Percentiles rank a stretch among this genome's conserved stretches.
These are phyloP conservation scores for Hericium coralloides DNA, from an alignment of 768 basidiomycete species.

Conservation along the genomic window DNA sequence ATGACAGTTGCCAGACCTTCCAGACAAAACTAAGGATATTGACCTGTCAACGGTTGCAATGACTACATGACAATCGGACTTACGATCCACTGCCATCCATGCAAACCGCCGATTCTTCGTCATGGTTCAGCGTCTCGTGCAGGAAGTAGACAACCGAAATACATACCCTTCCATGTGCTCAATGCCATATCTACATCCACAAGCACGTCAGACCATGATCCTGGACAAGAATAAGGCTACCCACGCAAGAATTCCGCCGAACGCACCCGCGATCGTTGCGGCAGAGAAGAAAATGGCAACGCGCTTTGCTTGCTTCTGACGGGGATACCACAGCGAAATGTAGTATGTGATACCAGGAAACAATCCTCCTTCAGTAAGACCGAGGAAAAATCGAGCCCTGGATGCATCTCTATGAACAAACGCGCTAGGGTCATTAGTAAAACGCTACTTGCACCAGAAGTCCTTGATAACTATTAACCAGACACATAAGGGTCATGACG, in stretches of 20 bases:
- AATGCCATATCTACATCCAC: slow-evolving; percentile 21
- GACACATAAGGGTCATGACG: slow-evolving; percentile 31
- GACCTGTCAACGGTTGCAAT: background rate
- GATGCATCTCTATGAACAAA: background rate
- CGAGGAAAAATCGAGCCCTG: slow-evolving; percentile 35
- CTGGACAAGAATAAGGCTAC: background rate
- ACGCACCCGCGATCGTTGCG: slow-evolving; percentile 43
- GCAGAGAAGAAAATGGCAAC: slow-evolving; percentile 59
- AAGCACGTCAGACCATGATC: background rate
- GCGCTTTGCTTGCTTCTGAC: slow-evolving; percentile 46
- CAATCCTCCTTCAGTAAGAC: slow-evolving; percentile 37
- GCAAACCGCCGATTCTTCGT: slow-evolving; percentile 19
- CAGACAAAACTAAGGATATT: background rate
- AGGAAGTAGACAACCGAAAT: background rate
- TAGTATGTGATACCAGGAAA: slow-evolving; percentile 33
- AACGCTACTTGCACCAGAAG: slow-evolving; percentile 22
- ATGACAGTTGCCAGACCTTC: slow-evolving; percentile 19
- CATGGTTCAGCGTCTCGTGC: slow-evolving; percentile 1
- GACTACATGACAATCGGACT: slow-evolving; percentile 12
- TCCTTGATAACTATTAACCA: slow-evolving; percentile 25
- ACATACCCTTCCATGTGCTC: slow-evolving; percentile 36
- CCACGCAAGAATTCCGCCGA: slow-evolving; percentile 39
- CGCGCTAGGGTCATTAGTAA: background rate
- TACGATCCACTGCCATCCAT: slow-evolving; percentile 43
- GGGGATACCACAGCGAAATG: slow-evolving; percentile 52